These are phyloP conservation scores for Chalciporus chontae DNA, from an alignment of 768 basidiomycete genomes.

Conservation along the genomic window DNA sequence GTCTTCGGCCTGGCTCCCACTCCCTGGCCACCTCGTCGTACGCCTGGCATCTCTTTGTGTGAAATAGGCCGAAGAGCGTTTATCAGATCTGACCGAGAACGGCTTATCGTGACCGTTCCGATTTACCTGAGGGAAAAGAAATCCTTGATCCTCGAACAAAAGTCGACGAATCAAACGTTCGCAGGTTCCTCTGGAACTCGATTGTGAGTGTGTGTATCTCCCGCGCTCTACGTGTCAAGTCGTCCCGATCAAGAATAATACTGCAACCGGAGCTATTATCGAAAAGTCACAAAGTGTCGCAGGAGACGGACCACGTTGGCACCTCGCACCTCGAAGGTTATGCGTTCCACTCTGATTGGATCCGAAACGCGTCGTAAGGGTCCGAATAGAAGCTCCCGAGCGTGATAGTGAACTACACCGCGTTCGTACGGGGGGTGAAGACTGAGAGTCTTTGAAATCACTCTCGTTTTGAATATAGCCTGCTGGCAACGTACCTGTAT, in stretches of 20 bases:
- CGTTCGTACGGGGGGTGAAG: not conserved
- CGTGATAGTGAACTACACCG: not conserved
- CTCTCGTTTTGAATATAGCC: not conserved
- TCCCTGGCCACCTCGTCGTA: not conserved
- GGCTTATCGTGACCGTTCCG: not conserved
- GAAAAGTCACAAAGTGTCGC: not conserved
- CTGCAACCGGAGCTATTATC: not conserved
- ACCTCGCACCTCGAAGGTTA: not conserved
- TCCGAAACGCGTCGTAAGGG: not conserved
- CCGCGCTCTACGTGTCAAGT: not conserved
- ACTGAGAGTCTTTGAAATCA: not conserved
- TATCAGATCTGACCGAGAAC: not conserved
- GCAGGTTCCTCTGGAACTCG: not conserved
- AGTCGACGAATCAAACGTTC: not conserved
- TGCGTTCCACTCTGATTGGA: not conserved
- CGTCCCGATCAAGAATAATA: not conserved
- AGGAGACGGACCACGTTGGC: not conserved
- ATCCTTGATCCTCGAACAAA: not conserved
- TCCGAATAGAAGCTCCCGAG: not conserved
- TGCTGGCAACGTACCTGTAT: constrained; percentile 5
- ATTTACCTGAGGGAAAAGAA: not conserved
- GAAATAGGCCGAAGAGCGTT: constrained; percentile 4
- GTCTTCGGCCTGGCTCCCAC: not conserved
- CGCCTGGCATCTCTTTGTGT: constrained; percentile 1
- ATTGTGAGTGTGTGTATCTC: not conserved